These are phyloP conservation scores for Xylaria sp. DNA, from an alignment of 2,329 filamentous ascomycete species.

Conservation along the genomic window DNA sequence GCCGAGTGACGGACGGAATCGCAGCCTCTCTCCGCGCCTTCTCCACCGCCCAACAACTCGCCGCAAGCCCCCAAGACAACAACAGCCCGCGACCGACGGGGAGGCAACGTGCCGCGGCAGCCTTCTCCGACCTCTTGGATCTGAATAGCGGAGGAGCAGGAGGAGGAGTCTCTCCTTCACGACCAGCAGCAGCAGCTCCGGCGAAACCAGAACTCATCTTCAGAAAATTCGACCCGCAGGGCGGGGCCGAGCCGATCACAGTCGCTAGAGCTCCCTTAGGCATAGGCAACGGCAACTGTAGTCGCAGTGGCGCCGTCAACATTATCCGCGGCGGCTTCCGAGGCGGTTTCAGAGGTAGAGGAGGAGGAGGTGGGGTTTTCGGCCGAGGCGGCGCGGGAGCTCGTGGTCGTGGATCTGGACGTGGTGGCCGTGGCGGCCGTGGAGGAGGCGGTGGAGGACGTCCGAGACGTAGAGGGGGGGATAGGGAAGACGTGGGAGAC, in stretches of 20 bases:
- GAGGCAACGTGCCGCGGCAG: slow-evolving; percentile 35
- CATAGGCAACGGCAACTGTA: no score
- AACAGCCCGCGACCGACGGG: slow-evolving; percentile 18
- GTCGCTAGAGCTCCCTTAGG: neutral
- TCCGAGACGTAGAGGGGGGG: neutral
- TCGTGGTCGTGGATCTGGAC: neutral
- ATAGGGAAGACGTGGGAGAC: slow-evolving; percentile 1
- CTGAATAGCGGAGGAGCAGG: neutral
- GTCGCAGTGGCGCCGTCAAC: slow-evolving; percentile 8
- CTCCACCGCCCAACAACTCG: slow-evolving; percentile 38
- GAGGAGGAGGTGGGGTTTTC: slow-evolving; percentile 36
- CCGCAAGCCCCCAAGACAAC: slow-evolving; percentile 8
- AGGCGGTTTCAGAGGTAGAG: slow-evolving; percentile 26
- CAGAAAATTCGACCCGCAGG: slow-evolving; percentile 12
- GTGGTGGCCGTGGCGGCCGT: slow-evolving; percentile 2
- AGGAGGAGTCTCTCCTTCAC: neutral
- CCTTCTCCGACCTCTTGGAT: slow-evolving; percentile 36
- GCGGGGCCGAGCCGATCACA: neutral
- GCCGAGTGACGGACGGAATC: slow-evolving; percentile 40
- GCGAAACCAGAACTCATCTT: neutral
- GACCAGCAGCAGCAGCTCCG: neutral
- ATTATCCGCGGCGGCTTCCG: slow-evolving; percentile 34
- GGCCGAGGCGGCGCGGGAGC: slow-evolving; percentile 27
- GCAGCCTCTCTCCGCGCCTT: slow-evolving; percentile 41
- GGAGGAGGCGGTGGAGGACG: neutral